Evolutionary conservation across 352 stramenopile species (phyloP).

Genomic region (Globisporangium perplexum): DNA sequence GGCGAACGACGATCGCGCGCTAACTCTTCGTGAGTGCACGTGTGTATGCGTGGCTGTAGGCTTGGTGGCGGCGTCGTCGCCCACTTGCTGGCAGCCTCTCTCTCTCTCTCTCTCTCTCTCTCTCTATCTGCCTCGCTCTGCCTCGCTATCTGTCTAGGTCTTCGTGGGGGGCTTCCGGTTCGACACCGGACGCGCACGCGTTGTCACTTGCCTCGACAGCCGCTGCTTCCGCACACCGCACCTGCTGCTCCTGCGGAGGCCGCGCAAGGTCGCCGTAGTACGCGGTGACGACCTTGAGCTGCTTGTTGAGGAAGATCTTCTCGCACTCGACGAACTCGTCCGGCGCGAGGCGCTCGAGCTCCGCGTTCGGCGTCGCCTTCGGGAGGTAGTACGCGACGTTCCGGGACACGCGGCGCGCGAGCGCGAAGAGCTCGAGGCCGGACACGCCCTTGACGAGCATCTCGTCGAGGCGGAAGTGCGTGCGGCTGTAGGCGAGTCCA

Average conservation of each 20-base stretch:
- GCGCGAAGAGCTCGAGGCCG: constrained; percentile 56
- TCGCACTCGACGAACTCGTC: constrained; percentile 66
- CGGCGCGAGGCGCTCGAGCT: constrained; percentile 46
- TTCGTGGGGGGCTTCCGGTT: too few species aligned
- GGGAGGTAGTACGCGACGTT: constrained; percentile 86
- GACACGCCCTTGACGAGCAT: constrained; percentile 62
- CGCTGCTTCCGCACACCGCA: too few species aligned
- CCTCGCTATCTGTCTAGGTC: too few species aligned
- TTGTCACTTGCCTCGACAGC: too few species aligned
- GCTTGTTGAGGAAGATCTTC: constrained; percentile 71
- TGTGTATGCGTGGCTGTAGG: too few species aligned
- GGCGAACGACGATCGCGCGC: too few species aligned
- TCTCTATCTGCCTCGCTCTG: too few species aligned
- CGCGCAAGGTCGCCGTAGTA: constrained; percentile 71
- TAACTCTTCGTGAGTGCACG: too few species aligned
- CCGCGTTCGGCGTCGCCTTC: constrained; percentile 45
- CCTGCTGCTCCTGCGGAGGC: background rate
- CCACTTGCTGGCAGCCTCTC: too few species aligned
- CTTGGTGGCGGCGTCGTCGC: too few species aligned
- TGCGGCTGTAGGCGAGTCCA: constrained; percentile 66
- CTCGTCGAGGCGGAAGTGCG: constrained; percentile 47
- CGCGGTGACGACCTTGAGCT: constrained; percentile 75
- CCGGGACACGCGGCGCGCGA: constrained; percentile 44
- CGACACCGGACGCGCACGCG: too few species aligned
- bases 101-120: too few species aligned